phyloP scores from a whole-genome alignment of 2,329 filamentous ascomycete genomes.

The Blastomyces parvus region DNA sequence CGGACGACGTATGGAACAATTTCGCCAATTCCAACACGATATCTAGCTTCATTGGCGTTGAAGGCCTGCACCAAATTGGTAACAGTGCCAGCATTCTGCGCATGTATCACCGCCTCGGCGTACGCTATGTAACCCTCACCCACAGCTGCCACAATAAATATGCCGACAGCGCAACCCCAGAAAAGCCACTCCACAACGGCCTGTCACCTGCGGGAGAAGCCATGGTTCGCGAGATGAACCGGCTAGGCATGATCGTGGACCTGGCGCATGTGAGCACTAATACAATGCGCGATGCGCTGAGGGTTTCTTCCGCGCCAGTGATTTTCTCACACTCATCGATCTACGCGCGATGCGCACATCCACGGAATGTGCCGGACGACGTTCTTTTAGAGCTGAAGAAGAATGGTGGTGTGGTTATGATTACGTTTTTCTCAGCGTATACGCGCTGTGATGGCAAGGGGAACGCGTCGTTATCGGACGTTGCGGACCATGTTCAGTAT shows the following conservation, averaged over 20 bases:
- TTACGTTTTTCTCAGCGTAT: constrained; percentile 79
- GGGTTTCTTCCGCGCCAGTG: constrained; percentile 67
- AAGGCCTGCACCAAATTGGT: constrained; percentile 88
- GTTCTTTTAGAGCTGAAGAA: constrained; percentile 67
- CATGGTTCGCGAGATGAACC: constrained; percentile 82
- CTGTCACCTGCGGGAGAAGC: constrained; percentile 60
- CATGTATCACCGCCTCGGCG: constrained; percentile 65
- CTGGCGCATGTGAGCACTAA: constrained; percentile 68
- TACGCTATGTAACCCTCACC: constrained; percentile 78
- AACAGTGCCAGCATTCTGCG: constrained; percentile 62
- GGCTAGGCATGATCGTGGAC: constrained; percentile 89
- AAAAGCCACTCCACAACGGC: constrained; percentile 45
- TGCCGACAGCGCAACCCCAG: constrained; percentile 65
- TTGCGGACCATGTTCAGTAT: constrained; percentile 70
- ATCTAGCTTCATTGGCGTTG: constrained; percentile 70
- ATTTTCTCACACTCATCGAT: constrained; percentile 87
- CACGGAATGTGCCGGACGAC: constrained; percentile 80
- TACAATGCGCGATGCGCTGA: constrained; percentile 77
- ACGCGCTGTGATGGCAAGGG: constrained; percentile 60
- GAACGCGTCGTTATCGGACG: constrained; percentile 65
- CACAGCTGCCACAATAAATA: constrained; percentile 91
- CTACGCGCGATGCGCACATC: constrained; percentile 71
- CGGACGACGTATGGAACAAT: constrained; percentile 48
- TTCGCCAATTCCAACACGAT: constrained; percentile 59
- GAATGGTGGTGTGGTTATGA: constrained; percentile 71